These are phyloP conservation scores for Phalaenopsis aphrodite DNA, from an alignment of 106 monocot species.

Conservation along the genomic window DNA sequence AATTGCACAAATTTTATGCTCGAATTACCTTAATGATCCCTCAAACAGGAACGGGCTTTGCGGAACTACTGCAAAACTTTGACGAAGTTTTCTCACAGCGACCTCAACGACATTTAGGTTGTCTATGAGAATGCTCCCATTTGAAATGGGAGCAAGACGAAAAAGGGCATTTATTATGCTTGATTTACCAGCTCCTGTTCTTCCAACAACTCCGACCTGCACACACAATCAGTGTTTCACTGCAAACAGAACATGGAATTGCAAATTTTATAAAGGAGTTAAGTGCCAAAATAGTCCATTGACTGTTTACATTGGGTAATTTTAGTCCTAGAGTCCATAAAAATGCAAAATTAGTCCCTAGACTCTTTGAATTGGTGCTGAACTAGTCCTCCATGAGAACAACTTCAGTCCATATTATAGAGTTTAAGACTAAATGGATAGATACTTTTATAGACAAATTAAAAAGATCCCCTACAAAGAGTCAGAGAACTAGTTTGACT, in stretches of 20 bases:
- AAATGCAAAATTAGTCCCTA: too few species aligned
- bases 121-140: conserved; percentile 76
- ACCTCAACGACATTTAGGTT: conserved; percentile 51
- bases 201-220: conserved; percentile 92
- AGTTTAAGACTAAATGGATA: too few species aligned
- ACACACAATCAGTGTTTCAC: neutral
- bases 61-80: conserved; percentile 77
- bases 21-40: conserved; percentile 71
- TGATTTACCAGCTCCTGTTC: conserved; percentile 97
- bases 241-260: neutral
- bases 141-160: conserved; percentile 65
- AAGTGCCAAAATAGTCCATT: too few species aligned
- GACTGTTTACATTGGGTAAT: too few species aligned
- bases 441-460: too few species aligned
- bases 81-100: conserved; percentile 68
- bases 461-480: too few species aligned
- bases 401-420: too few species aligned
- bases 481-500: too few species aligned
- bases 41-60: conserved; percentile 92
- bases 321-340: too few species aligned
- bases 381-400: too few species aligned
- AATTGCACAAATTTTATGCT: neutral
- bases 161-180: conserved; percentile 96
- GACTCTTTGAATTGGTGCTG: too few species aligned
- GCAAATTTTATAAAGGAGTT: neutral